Conservation (phyloP, 352 stramenopile genomes). For the Pythium phragmitis region DNA sequence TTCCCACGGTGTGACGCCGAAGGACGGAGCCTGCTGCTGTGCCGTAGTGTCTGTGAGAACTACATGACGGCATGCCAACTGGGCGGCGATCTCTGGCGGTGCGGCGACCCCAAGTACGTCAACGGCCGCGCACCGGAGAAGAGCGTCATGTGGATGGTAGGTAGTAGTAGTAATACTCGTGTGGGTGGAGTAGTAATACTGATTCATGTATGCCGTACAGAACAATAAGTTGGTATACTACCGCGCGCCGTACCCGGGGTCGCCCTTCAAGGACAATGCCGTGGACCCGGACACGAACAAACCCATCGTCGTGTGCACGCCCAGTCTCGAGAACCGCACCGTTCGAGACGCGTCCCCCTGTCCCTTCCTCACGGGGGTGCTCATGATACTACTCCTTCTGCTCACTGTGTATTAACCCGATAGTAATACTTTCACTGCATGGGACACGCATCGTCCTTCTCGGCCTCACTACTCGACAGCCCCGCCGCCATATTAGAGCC, state of each 20-base stretch:
- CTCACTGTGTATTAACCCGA: slow-evolving; percentile 2
- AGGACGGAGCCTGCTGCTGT: slow-evolving; percentile 77
- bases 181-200: neutral
- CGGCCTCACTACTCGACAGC: slow-evolving; percentile 38
- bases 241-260: slow-evolving; percentile 72
- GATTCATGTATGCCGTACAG: slow-evolving; percentile 22
- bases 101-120: slow-evolving; percentile 67
- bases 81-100: slow-evolving; percentile 85
- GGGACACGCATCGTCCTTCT: slow-evolving; percentile 63
- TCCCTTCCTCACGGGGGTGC: neutral
- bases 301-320: slow-evolving; percentile 76
- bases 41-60: slow-evolving; percentile 89
- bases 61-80: slow-evolving; percentile 88
- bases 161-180: slow-evolving; percentile 15
- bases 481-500: slow-evolving; percentile 23
- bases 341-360: neutral
- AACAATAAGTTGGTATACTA: slow-evolving; percentile 75
- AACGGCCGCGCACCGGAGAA: slow-evolving; percentile 55
- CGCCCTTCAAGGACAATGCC: slow-evolving; percentile 74
- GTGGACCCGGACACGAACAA: slow-evolving; percentile 72
- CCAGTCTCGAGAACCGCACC: slow-evolving; percentile 68
- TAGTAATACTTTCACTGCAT: slow-evolving; percentile 44
- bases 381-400: slow-evolving; percentile 4
- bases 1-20: slow-evolving; percentile 90
- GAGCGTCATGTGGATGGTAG: slow-evolving; percentile 49